Conservation (phyloP, 2,329 filamentous ascomycete species). For the Fusarium cicatricum region DNA sequence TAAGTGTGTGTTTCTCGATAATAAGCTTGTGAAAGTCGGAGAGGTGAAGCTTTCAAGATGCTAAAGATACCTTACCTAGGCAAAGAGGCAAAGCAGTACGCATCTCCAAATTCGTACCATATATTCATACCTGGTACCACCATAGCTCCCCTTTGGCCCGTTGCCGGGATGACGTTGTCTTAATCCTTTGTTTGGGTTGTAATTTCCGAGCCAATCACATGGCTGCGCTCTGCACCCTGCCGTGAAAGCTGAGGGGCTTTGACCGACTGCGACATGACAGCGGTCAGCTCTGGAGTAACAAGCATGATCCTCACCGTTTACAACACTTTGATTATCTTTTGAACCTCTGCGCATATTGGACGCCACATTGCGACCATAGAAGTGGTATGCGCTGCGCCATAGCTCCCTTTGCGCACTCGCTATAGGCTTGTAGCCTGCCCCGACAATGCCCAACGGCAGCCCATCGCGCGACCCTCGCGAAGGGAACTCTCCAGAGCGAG, state of each 20-base stretch:
- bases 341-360: background rate
- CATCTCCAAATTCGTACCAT: background rate
- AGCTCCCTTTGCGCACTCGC: conserved; percentile 11
- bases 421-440: conserved; percentile 21
- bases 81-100: too few relatives aligned
- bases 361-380: conserved; percentile 16
- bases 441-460: conserved; percentile 36
- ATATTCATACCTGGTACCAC: background rate
- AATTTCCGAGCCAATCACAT: conserved; percentile 28
- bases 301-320: conserved; percentile 22
- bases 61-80: too few relatives aligned
- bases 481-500: conserved; percentile 32
- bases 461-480: conserved; percentile 37
- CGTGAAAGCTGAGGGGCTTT: conserved; percentile 38
- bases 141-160: conserved; percentile 2
- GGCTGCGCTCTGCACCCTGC: conserved; percentile 22
- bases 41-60: too few relatives aligned
- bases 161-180: conserved; percentile 34
- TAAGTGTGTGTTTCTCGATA: too few relatives aligned
- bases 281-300: conserved; percentile 8
- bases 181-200: conserved; percentile 34
- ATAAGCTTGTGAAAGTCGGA: too few relatives aligned
- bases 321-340: conserved; percentile 6
- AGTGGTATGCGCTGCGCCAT: conserved; percentile 30
- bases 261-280: conserved; percentile 28